Evolutionary conservation across 306 rosid species (phyloP).

Genomic region (Rosa multiflora): DNA sequence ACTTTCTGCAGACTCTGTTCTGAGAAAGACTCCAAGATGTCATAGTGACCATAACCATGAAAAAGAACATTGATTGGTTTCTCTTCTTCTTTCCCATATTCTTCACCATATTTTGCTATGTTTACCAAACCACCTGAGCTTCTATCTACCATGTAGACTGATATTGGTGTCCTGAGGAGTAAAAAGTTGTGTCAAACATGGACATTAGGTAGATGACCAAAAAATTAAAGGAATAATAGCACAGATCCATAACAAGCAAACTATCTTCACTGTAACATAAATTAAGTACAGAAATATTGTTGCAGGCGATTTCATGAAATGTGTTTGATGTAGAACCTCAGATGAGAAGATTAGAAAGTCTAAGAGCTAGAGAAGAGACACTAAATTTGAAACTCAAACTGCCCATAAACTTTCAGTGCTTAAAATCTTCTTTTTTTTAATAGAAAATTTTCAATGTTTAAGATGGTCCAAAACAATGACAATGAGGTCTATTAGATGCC

Average conservation of each 20-base stretch:
- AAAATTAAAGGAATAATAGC: background rate
- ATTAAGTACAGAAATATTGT: background rate
- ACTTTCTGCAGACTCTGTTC: slow-evolving; percentile 32
- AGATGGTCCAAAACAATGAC: background rate
- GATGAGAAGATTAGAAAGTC: background rate
- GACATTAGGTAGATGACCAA: background rate
- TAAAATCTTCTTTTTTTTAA: no score
- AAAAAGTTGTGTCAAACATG: slow-evolving; percentile 11
- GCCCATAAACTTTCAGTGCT: background rate
- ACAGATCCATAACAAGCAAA: background rate
- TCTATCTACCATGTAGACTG: slow-evolving; percentile 76
- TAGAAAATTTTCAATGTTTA: background rate
- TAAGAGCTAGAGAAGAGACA: background rate
- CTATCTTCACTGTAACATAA: background rate
- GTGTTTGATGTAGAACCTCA: background rate
- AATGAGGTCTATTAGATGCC: background rate
- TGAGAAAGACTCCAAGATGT: slow-evolving; percentile 58
- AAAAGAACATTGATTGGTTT: slow-evolving; percentile 73
- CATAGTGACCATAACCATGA: slow-evolving; percentile 97
- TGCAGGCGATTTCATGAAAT: background rate
- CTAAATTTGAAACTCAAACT: background rate
- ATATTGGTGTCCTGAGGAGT: slow-evolving; percentile 62
- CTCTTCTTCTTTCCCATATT: slow-evolving; percentile 52
- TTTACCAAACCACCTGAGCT: slow-evolving; percentile 52
- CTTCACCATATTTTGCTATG: slow-evolving; percentile 88